Conservation (phyloP, 2,329 filamentous ascomycete species). For the Alternaria sp. region DNA sequence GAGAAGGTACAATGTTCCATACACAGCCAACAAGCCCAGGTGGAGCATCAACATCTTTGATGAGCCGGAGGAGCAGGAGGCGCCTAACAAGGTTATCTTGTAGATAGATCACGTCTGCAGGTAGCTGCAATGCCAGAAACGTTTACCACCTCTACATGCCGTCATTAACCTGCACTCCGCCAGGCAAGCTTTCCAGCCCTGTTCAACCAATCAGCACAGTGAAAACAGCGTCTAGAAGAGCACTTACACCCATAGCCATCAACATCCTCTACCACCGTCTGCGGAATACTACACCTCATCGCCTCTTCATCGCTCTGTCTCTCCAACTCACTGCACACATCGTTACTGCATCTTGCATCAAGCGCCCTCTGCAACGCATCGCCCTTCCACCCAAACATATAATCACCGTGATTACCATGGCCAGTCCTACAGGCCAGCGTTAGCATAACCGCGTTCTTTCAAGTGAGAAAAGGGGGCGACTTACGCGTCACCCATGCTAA, state of each 20-base stretch:
- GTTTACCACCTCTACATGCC: slow-evolving; percentile 1
- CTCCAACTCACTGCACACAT: slow-evolving; percentile 38
- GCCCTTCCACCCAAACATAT: slow-evolving; percentile 43
- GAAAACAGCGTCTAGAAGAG: not conserved
- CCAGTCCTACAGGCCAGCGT: slow-evolving; percentile 31
- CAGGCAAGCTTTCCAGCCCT: slow-evolving; percentile 34
- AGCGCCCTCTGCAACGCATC: slow-evolving; percentile 42
- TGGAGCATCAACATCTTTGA: slow-evolving; percentile 67
- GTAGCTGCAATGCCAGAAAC: not conserved
- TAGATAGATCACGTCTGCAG: slow-evolving; percentile 4
- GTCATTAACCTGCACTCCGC: slow-evolving; percentile 35
- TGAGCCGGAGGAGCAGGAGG: slow-evolving; percentile 62
- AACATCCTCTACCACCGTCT: slow-evolving; percentile 42
- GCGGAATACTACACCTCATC: slow-evolving; percentile 40
- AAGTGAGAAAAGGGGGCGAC: slow-evolving; percentile 3
- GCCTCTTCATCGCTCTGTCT: slow-evolving; percentile 42
- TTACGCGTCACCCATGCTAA: slow-evolving; percentile 45
- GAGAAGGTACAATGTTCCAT: slow-evolving; percentile 62
- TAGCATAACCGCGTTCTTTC: not conserved
- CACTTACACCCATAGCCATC: slow-evolving; percentile 11
- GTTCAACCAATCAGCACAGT: not conserved
- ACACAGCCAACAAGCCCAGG: slow-evolving; percentile 57
- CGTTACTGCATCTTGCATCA: slow-evolving; percentile 40
- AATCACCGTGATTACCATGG: slow-evolving; percentile 40
- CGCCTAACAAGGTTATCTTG: slow-evolving; percentile 57